Percentiles rank a stretch among this genome's conserved stretches.
Evolutionary conservation across 2,329 filamentous ascomycete species (phyloP).

Genomic region (Diaporthe capsici): DNA sequence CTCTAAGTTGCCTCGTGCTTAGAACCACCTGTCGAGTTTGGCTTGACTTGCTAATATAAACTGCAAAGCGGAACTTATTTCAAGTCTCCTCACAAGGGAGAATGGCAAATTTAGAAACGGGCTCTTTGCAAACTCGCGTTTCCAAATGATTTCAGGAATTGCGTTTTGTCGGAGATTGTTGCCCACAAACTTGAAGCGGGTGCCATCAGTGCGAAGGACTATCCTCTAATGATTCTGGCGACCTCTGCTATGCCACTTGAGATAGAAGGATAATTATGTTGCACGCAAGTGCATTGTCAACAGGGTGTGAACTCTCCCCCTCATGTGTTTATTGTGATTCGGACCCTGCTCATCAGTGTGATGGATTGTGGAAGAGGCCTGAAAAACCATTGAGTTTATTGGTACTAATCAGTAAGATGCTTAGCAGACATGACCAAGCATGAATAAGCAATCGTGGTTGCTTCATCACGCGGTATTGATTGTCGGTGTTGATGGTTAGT

Average conservation of each 20-base stretch:
- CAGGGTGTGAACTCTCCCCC: no score
- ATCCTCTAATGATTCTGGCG: background rate
- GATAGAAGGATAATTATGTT: background rate
- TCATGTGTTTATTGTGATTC: background rate
- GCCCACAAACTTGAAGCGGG: background rate
- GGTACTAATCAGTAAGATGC: background rate
- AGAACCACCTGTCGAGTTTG: no score
- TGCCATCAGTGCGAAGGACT: background rate
- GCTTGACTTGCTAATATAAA: no score
- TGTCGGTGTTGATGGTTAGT: no score
- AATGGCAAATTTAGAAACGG: background rate
- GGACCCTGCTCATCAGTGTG: background rate
- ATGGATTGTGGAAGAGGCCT: background rate
- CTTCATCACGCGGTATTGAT: background rate
- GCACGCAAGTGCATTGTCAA: background rate
- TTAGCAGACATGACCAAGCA: background rate
- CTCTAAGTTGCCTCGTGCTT: background rate
- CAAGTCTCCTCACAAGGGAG: background rate
- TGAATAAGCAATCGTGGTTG: background rate
- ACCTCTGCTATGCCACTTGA: background rate
- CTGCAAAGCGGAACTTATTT: no score
- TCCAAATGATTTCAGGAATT: background rate
- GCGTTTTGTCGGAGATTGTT: background rate
- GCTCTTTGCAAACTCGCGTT: background rate
- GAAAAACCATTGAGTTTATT: background rate